Evolutionary conservation across 345 rosid genomes (phyloP).

Genomic region (Eucalyptus polybractea): DNA sequence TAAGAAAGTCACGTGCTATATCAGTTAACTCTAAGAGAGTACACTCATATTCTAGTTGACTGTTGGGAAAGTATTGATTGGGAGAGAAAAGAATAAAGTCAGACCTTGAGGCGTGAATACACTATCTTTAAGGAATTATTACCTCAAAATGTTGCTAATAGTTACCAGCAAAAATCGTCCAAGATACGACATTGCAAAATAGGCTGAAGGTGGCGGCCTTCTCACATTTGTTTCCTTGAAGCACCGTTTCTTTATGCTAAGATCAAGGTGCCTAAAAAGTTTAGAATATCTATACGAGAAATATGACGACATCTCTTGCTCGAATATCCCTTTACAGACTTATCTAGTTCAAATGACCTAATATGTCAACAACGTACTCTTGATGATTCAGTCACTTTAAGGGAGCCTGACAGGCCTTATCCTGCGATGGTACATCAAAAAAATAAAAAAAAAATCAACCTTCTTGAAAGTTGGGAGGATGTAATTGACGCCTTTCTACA

Average conservation of each 20-base stretch:
- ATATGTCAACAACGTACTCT: not conserved
- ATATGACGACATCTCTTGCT: not conserved
- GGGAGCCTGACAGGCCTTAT: too few relatives aligned
- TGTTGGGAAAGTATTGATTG: not conserved
- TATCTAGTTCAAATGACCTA: not conserved
- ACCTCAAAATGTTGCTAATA: not conserved
- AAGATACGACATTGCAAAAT: not conserved
- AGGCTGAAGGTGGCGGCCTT: not conserved
- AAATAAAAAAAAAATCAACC: too few relatives aligned
- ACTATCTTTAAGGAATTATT: not conserved
- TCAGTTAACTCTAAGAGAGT: not conserved
- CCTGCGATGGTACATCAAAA: too few relatives aligned
- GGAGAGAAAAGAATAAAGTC: not conserved
- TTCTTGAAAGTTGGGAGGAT: not conserved
- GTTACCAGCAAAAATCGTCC: fast-evolving
- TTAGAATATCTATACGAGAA: not conserved
- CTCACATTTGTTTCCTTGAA: not conserved
- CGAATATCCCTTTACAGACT: not conserved
- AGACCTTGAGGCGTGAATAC: fast-evolving
- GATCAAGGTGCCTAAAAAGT: not conserved
- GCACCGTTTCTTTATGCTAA: fast-evolving
- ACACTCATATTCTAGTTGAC: not conserved
- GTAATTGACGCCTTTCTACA: not conserved
- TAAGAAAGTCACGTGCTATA: too few relatives aligned
- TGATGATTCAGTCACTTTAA: not conserved